Conservation (phyloP, 371 early-diverging fungal species). For the Mucor circinelloides region DNA sequence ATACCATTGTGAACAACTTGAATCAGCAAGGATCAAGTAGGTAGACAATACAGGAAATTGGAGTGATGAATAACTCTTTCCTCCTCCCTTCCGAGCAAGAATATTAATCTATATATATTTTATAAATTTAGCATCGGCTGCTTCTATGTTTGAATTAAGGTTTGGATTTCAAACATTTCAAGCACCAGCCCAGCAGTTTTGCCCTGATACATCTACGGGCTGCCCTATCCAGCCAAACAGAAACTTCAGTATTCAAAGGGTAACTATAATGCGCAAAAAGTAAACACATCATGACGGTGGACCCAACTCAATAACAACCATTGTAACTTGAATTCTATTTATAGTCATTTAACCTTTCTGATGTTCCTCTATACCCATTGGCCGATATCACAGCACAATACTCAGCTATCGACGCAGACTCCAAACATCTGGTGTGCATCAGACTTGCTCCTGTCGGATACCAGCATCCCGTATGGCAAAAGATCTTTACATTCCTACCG, state of each 20-base stretch:
- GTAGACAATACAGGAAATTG: not conserved
- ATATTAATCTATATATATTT: not conserved
- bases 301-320: not conserved
- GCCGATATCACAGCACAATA: slow-evolving; percentile 43
- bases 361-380: slow-evolving; percentile 30
- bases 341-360: slow-evolving; percentile 23
- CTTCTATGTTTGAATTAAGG: slow-evolving; percentile 23
- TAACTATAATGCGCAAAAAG: not conserved
- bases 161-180: slow-evolving; percentile 27
- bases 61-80: not conserved
- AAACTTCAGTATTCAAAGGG: slow-evolving; percentile 19
- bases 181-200: slow-evolving; percentile 19
- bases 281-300: not conserved
- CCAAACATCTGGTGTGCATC: slow-evolving; percentile 41
- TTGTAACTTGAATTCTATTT: slow-evolving; percentile 7
- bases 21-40: slow-evolving; percentile 26
- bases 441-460: slow-evolving; percentile 52
- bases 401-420: slow-evolving; percentile 31
- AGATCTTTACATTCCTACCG: slow-evolving; percentile 46
- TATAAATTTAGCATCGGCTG: slow-evolving; percentile 17
- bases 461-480: slow-evolving; percentile 44
- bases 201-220: slow-evolving; percentile 3
- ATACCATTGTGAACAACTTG: slow-evolving; percentile 16
- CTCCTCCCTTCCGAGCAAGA: not conserved
- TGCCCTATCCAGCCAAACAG: slow-evolving; percentile 12